Conservation (phyloP, 83 land plant species). For the Picea abies region DNA sequence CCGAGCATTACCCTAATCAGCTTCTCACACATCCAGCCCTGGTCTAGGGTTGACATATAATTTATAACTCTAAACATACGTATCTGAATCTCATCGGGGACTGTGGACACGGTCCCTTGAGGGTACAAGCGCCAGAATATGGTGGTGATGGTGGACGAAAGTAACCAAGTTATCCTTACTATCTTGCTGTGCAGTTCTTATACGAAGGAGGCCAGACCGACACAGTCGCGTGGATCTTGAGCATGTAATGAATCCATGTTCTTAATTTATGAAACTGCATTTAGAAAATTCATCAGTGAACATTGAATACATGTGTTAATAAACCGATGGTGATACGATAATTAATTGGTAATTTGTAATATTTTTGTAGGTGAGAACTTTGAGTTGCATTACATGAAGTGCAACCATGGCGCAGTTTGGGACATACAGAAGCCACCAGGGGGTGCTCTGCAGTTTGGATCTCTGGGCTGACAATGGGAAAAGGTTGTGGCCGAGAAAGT, state of each 20-base stretch:
- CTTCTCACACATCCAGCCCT: too few relatives aligned
- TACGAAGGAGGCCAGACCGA: too few relatives aligned
- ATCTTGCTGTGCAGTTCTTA: too few relatives aligned
- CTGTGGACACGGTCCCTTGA: constrained; percentile 2
- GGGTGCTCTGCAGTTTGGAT: constrained; percentile 14
- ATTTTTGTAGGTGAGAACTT: constrained; percentile 17
- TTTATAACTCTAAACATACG: too few relatives aligned
- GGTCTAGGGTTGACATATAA: too few relatives aligned
- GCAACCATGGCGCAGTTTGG: constrained; percentile 22
- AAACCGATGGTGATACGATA: neutral
- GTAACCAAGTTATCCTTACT: neutral
- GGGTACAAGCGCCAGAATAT: constrained; percentile 26
- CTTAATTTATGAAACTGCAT: too few relatives aligned
- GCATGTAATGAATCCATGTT: too few relatives aligned
- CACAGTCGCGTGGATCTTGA: too few relatives aligned
- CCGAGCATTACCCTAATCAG: too few relatives aligned
- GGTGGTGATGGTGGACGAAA: constrained; percentile 13
- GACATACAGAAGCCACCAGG: neutral
- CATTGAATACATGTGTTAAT: neutral
- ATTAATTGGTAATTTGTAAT: neutral
- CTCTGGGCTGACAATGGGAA: constrained; percentile 22
- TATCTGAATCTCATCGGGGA: too few relatives aligned
- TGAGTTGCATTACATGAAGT: constrained; percentile 16
- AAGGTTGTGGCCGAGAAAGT: constrained; percentile 20
- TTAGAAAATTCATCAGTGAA: too few relatives aligned